Evolutionary conservation across 1,139 yeast genomes (phyloP), one percentile per base, ranked within the genome.

Genomic region (Sugiyamaella sp.): DNA sequence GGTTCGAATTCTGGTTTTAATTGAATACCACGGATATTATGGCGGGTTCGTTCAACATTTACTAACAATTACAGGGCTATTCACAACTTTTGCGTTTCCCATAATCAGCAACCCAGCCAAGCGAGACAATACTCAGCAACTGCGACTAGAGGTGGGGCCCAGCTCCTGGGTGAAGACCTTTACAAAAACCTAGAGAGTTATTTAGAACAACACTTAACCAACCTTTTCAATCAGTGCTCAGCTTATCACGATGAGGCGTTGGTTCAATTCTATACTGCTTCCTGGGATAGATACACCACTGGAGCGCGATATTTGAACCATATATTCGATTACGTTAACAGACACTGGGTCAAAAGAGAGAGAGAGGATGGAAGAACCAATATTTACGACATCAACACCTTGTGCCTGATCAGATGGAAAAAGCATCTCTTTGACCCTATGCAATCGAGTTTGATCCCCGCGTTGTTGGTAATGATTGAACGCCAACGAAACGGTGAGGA

Each of bases 271-370:
- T 95, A 95, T 68, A 96, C 89, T 46, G 77, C 83, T 63, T 82
- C 86, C 60, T 95, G 98, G 97, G 84, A 85, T 58, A 79, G 98
- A 58, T 95, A 81, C 68, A 84, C 95, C 35, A 82, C 89, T 55
- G 99, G 99, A 38, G 96, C 98, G 0, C 87, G 91, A 17, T 88
- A 89, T 70, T 74, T 95, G 71, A 90, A 90, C 71, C 95, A 95
- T 70, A 95, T 95, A 25, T 89, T 93, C 68, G 96, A 91, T 68
- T 95, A 95, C 71, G 84, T 95, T 81, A 95, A 95, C 71, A 81
- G 98, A 60, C 93, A 93, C 72, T 95, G 99, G 99, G 97, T 95
- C 48, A 89, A 87, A 65, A 90, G 95, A 68, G 98, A 93, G 71
- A 80, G 98, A 65, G 88, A 91, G 42, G 98, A 93, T 68, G 98